Percentiles rank a stretch among this genome's conserved stretches.
These are phyloP conservation scores for Monosporozyma siamensis DNA, from an alignment of 805 yeast genomes.

Conservation along the genomic window DNA sequence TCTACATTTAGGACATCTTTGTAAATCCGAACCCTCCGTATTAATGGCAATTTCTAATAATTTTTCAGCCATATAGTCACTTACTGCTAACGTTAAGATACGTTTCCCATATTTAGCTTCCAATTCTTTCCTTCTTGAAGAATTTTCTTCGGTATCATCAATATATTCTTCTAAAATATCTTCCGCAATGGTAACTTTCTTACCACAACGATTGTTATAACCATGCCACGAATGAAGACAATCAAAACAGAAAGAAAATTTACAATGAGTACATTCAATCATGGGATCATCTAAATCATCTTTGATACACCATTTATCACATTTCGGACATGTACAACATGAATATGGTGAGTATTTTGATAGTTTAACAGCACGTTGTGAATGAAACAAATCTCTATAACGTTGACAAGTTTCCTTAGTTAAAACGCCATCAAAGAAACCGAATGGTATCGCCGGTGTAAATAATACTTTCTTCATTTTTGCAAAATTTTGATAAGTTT, in stretches of 20 bases:
- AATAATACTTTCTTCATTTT: conserved; percentile 34
- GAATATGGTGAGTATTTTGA: conserved; percentile 39
- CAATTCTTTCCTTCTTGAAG: conserved; percentile 28
- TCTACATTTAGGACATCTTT: conserved; percentile 45
- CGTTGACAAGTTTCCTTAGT: conserved; percentile 27
- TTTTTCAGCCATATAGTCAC: conserved; percentile 39
- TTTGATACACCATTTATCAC: conserved; percentile 40
- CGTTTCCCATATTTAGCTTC: conserved; percentile 39
- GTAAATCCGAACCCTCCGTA: conserved; percentile 35
- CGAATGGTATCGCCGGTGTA: conserved; percentile 32
- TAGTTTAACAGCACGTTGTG: conserved; percentile 36
- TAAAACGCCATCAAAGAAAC: conserved; percentile 30
- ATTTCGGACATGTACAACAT: conserved; percentile 46
- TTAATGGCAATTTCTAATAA: conserved; percentile 37
- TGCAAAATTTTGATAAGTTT: conserved; percentile 16
- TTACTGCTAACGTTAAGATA: conserved; percentile 34
- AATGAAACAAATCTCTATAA: conserved; percentile 33
- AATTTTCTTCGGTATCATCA: conserved; percentile 20
- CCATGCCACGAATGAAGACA: conserved; percentile 61
- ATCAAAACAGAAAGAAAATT: conserved; percentile 44
- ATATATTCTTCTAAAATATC: conserved; percentile 32
- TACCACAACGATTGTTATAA: conserved; percentile 37
- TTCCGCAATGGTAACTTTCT: conserved; percentile 23
- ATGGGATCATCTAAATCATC: conserved; percentile 38
- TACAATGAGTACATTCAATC: conserved; percentile 41